A percentile compares a stretch with the other conserved stretches of the same genome.
Evolutionary conservation across 257 asterid species (phyloP).

Genomic region (Rhazya stricta): DNA sequence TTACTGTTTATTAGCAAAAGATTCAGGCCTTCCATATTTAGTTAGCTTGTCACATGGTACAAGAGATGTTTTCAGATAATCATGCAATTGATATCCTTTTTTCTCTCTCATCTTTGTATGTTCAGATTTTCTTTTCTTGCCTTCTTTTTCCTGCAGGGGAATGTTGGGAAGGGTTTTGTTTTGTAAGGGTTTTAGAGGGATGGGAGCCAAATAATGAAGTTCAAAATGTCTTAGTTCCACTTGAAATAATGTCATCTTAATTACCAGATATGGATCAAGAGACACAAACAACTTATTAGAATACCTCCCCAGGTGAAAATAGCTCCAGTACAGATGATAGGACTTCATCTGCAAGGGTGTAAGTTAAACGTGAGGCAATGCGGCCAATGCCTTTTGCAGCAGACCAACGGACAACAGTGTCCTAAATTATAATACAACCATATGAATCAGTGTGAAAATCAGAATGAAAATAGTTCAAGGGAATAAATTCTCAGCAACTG

Average conservation of each 20-base stretch:
- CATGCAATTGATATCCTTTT: neutral
- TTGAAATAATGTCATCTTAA: neutral
- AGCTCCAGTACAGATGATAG: constrained; percentile 91
- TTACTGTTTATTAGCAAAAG: neutral
- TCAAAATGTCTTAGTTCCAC: neutral
- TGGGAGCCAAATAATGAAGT: neutral
- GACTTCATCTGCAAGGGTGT: constrained; percentile 76
- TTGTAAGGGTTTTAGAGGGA: neutral
- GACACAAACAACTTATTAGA: neutral
- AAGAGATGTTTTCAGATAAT: neutral
- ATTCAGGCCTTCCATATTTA: neutral
- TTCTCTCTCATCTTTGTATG: neutral
- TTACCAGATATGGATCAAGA: neutral
- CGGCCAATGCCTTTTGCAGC: constrained; percentile 99
- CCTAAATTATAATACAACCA: constrained; percentile 35
- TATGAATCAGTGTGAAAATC: neutral
- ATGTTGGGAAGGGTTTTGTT: neutral
- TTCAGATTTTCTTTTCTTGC: neutral
- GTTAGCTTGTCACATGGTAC: neutral
- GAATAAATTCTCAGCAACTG: neutral
- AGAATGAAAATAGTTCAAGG: neutral
- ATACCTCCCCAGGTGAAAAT: constrained; percentile 91
- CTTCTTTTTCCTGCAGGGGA: neutral
- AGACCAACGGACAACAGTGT: constrained; percentile 98
- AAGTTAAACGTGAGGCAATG: constrained; percentile 68